These are phyloP conservation scores for Pittosporum tobira DNA, from an alignment of 129 eudicot genomes.

Conservation along the genomic window DNA sequence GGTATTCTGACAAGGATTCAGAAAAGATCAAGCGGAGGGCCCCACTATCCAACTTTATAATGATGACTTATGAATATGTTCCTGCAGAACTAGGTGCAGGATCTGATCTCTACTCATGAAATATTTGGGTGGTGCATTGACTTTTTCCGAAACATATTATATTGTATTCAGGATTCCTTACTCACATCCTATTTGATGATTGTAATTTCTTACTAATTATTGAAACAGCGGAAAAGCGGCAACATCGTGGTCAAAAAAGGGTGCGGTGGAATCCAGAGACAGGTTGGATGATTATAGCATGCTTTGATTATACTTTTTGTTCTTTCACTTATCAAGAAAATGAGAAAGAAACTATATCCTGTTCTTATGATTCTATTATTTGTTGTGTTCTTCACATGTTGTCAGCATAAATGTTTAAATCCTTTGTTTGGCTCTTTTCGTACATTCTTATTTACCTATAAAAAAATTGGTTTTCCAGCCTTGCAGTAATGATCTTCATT, in stretches of 20 bases:
- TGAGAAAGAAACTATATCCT: too few relatives aligned
- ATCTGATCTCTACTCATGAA: conserved; percentile 1
- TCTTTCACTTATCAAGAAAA: too few relatives aligned
- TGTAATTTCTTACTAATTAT: conserved; percentile 5
- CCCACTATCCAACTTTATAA: conserved; percentile 44
- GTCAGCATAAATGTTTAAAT: too few relatives aligned
- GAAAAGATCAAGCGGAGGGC: conserved; percentile 21
- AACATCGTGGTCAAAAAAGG: conserved; percentile 34
- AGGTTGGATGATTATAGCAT: conserved; percentile 35
- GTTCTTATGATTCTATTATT: not conserved
- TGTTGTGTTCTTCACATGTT: not conserved
- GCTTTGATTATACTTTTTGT: not conserved
- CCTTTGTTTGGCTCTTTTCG: too few relatives aligned
- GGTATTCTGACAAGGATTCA: conserved; percentile 32
- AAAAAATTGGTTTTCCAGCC: too few relatives aligned
- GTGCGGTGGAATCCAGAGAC: conserved; percentile 67
- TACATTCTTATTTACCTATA: too few relatives aligned
- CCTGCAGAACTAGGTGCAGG: conserved; percentile 76
- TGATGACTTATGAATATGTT: conserved; percentile 49
- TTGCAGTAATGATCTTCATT: too few relatives aligned
- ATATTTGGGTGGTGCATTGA: conserved; percentile 2
- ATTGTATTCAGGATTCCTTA: not conserved
- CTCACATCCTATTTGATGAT: not conserved
- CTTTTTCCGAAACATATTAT: not conserved
- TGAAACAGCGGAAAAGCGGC: conserved; percentile 40